Conservation (phyloP, 192 early-diverging fungal genomes). For the Entomortierella parvispora region DNA sequence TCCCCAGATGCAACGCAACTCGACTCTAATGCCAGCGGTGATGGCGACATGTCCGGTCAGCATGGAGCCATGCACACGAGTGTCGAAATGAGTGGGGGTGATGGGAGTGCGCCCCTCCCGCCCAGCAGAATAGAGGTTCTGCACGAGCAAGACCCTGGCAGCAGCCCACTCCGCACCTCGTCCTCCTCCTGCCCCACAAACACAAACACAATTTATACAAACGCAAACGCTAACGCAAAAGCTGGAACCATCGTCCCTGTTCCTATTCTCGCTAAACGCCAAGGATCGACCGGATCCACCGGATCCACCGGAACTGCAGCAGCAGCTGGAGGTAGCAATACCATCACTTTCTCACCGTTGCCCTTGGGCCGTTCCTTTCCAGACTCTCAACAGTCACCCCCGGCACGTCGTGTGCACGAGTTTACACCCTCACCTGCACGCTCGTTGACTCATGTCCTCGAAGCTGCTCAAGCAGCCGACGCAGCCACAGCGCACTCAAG, state of each 20-base stretch:
- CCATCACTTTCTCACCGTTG: constrained; percentile 18
- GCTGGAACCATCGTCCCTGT: no score
- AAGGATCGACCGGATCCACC: background rate
- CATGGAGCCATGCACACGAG: no score
- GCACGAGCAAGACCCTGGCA: no score
- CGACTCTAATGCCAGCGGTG: no score
- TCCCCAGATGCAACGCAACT: constrained; percentile 16
- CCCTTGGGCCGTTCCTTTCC: constrained; percentile 1
- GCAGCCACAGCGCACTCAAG: background rate
- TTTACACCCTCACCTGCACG: constrained; percentile 15
- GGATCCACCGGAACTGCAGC: background rate
- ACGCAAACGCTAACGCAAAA: no score
- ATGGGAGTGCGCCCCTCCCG: no score
- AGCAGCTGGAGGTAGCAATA: background rate
- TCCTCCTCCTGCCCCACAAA: no score
- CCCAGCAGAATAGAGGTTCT: no score
- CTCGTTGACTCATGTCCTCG: constrained; percentile 25
- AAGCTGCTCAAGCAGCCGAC: constrained; percentile 2
- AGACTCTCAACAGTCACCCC: constrained; percentile 8
- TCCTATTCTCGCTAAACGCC: no score
- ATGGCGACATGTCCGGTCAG: no score
- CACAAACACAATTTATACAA: no score
- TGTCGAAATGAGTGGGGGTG: no score
- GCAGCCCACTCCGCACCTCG: constrained; percentile 6
- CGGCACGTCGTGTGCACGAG: constrained; percentile 8